Evolutionary conservation across 2,329 filamentous ascomycete genomes (phyloP), one percentile per base, ranked within the genome.

Genomic region (Zymoseptoria ardabiliae): DNA sequence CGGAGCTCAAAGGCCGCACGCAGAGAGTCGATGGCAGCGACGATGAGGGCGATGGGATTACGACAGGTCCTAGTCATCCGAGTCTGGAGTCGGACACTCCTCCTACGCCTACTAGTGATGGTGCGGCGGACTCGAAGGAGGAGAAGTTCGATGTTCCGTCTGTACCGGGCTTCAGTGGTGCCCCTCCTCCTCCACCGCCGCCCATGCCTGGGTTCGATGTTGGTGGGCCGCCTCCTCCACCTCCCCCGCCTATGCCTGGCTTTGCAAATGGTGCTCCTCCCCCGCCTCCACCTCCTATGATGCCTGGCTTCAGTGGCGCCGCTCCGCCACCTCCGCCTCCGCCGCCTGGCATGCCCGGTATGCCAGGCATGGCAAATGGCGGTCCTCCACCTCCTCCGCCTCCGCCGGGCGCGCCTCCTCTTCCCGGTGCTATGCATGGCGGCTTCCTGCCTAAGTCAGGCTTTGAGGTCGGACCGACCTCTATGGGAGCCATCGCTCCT

Each of bases 1-100:
- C 70, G n/a, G 80, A 96, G 74, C 87, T 96, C 66, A 83, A 85
- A 35, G 83, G 86, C 55, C 94, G 89, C 75, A 83, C 93, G 69
- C 87, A 87, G 75, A 84, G 78, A 61, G 84, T 85, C 68, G 89
- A 89, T 69, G 88, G 80, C 52, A 90, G 87, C 70, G 89, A 91
- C 67, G 87, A 85, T 30, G 87, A 89, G 66, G 85, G 84, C 56
- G 87, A 89, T 66, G 85, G 84, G 55, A 80, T 87, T 60, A 89
- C 88, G 1, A 90, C 88, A 41, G 89, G 87, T 23, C 84, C 88
- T 52, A 89, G 86, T 20, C 87, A 91, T 71, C 88, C 87, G 25
- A 90, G 87, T 73, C 77, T 90, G 62, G 87, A 91, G 64, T 85
- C 86, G 10, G 80, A 86, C 58, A 81, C 84, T n/a, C 87, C 87